Percentiles rank a stretch among this genome's conserved stretches.
Evolutionary conservation across 139 green algal genomes (phyloP).

Genomic region (Monoraphidium neglectum): DNA sequence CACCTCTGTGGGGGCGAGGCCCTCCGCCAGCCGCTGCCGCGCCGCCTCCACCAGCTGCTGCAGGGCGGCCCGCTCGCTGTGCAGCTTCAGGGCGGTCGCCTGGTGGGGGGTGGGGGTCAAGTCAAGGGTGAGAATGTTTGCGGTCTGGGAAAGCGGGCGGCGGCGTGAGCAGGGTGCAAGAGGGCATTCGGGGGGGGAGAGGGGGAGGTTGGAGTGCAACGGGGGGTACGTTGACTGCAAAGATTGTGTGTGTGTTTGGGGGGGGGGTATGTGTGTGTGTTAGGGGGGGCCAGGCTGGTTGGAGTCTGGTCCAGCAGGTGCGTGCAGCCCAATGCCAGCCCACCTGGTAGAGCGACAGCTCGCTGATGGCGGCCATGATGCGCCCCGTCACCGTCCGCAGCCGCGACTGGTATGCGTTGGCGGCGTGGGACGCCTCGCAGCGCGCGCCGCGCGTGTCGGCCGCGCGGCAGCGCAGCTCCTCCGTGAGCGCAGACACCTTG

Average conservation of each 20-base stretch:
- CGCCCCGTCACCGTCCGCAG: conserved; percentile 68
- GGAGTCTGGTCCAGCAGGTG: no score
- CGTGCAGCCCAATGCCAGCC: neutral
- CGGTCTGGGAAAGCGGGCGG: no score
- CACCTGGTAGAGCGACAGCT: conserved; percentile 89
- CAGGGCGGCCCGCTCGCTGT: conserved; percentile 58
- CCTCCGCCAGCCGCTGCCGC: conserved; percentile 42
- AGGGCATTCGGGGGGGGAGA: no score
- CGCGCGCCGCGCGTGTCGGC: conserved; percentile 62
- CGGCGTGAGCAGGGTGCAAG: no score
- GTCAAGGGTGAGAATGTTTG: neutral
- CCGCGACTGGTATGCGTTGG: conserved; percentile 69
- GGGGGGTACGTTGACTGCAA: no score
- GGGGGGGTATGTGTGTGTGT: no score
- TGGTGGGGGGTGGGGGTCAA: conserved; percentile 18
- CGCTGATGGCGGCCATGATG: conserved; percentile 87
- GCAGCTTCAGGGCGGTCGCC: conserved; percentile 73
- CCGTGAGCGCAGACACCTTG: conserved; percentile 3
- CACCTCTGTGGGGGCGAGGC: conserved; percentile 63
- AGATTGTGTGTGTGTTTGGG: no score
- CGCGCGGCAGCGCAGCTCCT: conserved; percentile 39
- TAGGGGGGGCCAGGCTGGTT: no score
- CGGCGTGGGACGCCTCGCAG: conserved; percentile 57
- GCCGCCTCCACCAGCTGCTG: conserved; percentile 43
- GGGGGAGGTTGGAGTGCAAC: no score